Evolutionary conservation across 2,329 filamentous ascomycete species (phyloP), one percentile per base, ranked within the genome.

Genomic region (Botrytis galanthina): DNA sequence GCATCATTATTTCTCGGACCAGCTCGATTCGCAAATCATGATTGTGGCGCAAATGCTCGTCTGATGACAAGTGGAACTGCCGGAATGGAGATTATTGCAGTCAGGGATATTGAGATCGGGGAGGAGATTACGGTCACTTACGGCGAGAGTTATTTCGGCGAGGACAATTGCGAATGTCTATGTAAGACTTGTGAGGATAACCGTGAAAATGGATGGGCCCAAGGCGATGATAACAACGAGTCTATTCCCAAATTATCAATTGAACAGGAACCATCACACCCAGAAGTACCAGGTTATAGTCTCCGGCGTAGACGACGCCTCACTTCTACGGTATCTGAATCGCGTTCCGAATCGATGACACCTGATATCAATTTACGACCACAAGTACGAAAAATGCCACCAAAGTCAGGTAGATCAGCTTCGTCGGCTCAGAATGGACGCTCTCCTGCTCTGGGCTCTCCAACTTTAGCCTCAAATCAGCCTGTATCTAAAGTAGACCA

Each of bases 121-220:
- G 95, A 99, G 75, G 96, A 99, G 82, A 97, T 99, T 74, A 99
- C 96, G 0, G 96, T 99, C 0, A 95, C 92, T 0, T 99, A 99
- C 79, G 94, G 95, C 37, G 94, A 97, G 29, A 94, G 93, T 80
- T 99, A 99, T 82, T 99, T 99, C 83, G 96, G 96, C 3, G 91
- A 94, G 62, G 90, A 95, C 81, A 99, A 99, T 78, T 95, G 94
- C 82, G 96, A 99, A 81, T 99, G 96, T 81, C 85, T 99, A 1
- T 99, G 96, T 82, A 87, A 88, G 78, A 96, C 93, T 0, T 99
- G 96, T 81, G 96, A 99, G 83, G 86, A 87, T 35, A 84, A 86
- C 4, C 84, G 89, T 73, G 86, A 87, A 71, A 98, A 98, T 81
- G 96, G 96, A 1, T 99, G 97, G 97, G 74, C 77, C 29, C 87